phyloP scores from a whole-genome alignment of 331 rosid species.

The Prunus yedoensis region DNA sequence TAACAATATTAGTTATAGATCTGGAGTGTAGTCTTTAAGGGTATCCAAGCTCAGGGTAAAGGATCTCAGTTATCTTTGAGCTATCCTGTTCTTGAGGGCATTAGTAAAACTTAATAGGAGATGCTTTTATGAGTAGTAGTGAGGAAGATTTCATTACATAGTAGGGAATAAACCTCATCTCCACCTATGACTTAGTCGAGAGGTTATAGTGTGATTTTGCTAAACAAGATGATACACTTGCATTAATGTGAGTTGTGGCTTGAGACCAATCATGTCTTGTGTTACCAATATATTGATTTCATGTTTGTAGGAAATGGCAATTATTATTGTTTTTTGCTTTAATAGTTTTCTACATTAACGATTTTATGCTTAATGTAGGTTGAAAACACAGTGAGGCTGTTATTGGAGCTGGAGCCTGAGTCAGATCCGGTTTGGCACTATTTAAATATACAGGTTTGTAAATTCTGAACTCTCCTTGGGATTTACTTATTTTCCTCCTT shows the following conservation, averaged over 20 bases:
- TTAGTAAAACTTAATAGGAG: not conserved
- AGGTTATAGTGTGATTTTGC: not conserved
- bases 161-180: not conserved
- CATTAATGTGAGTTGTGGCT: not conserved
- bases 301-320: not conserved
- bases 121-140: not conserved
- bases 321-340: not conserved
- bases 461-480: conserved; percentile 7
- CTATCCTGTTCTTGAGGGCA: not conserved
- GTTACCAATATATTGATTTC: not conserved
- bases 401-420: conserved; percentile 92
- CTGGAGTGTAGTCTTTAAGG: not conserved
- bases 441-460: conserved; percentile 77
- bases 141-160: not conserved
- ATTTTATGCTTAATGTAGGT: conserved; percentile 54
- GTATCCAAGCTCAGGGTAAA: not conserved
- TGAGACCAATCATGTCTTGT: not conserved
- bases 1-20: not conserved
- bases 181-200: not conserved
- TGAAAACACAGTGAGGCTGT: conserved; percentile 87
- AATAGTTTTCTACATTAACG: conserved; percentile 4
- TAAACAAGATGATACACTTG: not conserved
- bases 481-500: conserved; percentile 16
- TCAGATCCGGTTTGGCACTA: conserved; percentile 99
- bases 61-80: not conserved